Conservation (phyloP, 345 rosid genomes). For the Toxicodendron radicans region DNA sequence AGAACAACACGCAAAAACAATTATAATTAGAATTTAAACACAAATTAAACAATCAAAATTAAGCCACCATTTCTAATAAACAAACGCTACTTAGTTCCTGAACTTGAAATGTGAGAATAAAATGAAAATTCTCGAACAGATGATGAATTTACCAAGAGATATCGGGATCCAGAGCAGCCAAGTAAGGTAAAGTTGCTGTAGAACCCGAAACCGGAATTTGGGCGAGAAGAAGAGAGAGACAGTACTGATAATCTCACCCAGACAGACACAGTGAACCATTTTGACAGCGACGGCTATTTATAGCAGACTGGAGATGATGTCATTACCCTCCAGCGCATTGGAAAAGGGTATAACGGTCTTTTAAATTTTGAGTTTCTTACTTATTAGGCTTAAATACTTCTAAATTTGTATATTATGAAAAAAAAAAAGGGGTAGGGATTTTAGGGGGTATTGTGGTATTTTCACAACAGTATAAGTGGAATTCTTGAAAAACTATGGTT, state of each 20-base stretch:
- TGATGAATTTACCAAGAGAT: conserved; percentile 20
- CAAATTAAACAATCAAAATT: not conserved
- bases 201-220: conserved; percentile 21
- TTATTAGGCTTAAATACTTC: not conserved
- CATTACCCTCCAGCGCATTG: not conserved
- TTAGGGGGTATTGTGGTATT: too few relatives aligned
- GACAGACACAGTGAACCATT: not conserved
- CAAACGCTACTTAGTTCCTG: not conserved
- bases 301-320: not conserved
- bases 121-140: not conserved
- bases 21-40: not conserved
- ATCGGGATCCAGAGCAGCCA: conserved; percentile 28
- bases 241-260: conserved; percentile 1
- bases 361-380: not conserved
- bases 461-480: too few relatives aligned
- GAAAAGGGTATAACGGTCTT: conserved; percentile 20
- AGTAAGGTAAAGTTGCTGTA: not conserved
- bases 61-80: not conserved
- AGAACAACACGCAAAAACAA: not conserved
- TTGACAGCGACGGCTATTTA: conserved; percentile 10
- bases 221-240: not conserved
- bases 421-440: too few relatives aligned
- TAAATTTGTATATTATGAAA: too few relatives aligned
- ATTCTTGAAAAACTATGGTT: too few relatives aligned
- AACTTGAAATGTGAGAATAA: conserved; percentile 3